Evolutionary conservation across 257 asterid species (phyloP).

Genomic region (Jaltomata sinuosa): DNA sequence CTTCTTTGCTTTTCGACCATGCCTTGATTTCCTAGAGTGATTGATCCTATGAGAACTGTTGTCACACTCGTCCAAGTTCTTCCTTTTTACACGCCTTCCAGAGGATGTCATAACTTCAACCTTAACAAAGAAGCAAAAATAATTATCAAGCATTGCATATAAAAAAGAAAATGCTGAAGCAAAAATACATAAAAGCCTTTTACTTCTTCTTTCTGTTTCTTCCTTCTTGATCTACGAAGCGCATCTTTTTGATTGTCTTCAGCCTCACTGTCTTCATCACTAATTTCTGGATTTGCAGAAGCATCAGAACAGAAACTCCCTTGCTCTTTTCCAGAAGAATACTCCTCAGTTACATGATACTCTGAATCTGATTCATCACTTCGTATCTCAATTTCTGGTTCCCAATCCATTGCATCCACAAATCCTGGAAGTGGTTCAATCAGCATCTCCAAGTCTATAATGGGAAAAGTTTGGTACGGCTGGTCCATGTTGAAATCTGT

Average conservation of each 20-base stretch:
- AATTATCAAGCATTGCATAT: background rate
- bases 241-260: constrained; percentile 45
- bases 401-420: constrained; percentile 92
- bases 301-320: constrained; percentile 43
- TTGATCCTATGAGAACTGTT: constrained; percentile 32
- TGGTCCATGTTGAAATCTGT: constrained; percentile 77
- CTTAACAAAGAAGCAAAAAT: constrained; percentile 25
- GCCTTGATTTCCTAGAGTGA: constrained; percentile 47
- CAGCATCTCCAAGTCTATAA: constrained; percentile 67
- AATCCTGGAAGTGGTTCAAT: constrained; percentile 85
- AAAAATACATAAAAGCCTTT: background rate
- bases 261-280: constrained; percentile 53
- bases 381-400: constrained; percentile 76
- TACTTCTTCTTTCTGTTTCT: constrained; percentile 63
- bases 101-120: constrained; percentile 80
- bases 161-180: background rate
- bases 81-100: constrained; percentile 92
- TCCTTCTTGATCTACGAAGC: constrained; percentile 75
- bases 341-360: constrained; percentile 77
- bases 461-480: constrained; percentile 68
- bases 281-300: constrained; percentile 50
- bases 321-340: constrained; percentile 79
- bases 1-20: constrained; percentile 43
- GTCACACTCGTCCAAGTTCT: constrained; percentile 60
- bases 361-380: constrained; percentile 94